phyloP scores from a whole-genome alignment of 2,329 filamentous ascomycete species.

The Fusarium nelsonii region DNA sequence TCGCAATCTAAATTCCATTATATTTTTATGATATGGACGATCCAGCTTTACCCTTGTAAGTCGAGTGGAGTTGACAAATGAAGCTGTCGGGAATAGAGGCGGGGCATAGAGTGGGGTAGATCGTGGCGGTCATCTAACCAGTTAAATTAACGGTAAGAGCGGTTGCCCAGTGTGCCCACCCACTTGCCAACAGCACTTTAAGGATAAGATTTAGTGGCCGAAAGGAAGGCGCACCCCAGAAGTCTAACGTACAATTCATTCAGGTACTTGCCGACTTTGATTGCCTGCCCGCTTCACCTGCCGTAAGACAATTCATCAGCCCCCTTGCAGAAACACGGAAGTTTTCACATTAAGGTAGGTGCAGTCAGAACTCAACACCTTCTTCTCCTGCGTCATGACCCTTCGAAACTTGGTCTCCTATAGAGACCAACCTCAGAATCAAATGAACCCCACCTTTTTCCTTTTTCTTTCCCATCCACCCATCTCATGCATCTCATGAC shows the following conservation, averaged over 20 bases:
- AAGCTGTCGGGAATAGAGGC: conserved; percentile 23
- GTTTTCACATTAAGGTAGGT: conserved; percentile 5
- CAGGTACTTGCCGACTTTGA: background rate
- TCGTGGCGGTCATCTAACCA: conserved; percentile 11
- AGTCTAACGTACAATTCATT: conserved; percentile 20
- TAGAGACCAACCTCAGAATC: background rate
- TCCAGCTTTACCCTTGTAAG: conserved; percentile 15
- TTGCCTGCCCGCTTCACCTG: conserved; percentile 2
- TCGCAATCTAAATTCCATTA: conserved; percentile 1
- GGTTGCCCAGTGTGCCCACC: background rate
- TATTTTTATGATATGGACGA: conserved; percentile 4
- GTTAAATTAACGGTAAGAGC: conserved; percentile 2
- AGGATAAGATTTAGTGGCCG: conserved; percentile 39
- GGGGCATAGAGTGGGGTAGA: conserved; percentile 18
- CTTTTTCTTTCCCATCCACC: background rate
- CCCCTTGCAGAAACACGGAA: conserved; percentile 3
- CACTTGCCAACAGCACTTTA: background rate
- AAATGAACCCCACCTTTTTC: conserved; percentile 4
- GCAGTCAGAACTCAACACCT: conserved; percentile 1
- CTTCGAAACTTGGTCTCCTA: conserved; percentile 7
- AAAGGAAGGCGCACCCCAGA: conserved; percentile 22
- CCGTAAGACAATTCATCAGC: conserved; percentile 4
- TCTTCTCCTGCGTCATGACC: conserved; percentile 1
- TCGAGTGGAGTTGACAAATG: conserved; percentile 11
- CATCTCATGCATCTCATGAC: conserved; percentile 14